These are phyloP conservation scores for Boletus vinaceobasis DNA, from an alignment of 768 basidiomycete species.

Conservation along the genomic window DNA sequence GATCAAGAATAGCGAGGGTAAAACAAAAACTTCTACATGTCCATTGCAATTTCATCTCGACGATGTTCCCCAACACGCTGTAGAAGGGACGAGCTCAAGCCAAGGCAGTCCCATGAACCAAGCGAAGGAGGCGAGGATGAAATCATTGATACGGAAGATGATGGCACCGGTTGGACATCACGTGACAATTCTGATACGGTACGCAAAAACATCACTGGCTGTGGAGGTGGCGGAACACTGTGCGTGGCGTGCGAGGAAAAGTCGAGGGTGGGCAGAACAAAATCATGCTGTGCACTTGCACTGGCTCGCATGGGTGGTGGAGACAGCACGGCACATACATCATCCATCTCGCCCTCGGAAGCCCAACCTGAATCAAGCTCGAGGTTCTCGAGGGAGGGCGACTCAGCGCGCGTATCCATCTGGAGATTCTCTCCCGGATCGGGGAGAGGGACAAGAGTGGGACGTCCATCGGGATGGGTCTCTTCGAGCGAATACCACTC, in stretches of 20 bases:
- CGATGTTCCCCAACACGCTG: slow-evolving; percentile 3
- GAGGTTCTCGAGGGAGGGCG: slow-evolving; percentile 1
- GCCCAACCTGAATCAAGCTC: slow-evolving; percentile 4
- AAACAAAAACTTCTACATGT: background rate
- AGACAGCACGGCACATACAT: slow-evolving; percentile 3
- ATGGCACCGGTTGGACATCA: slow-evolving; percentile 6
- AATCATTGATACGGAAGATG: background rate
- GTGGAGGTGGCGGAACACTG: slow-evolving; percentile 6
- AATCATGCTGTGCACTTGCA: slow-evolving; percentile 58
- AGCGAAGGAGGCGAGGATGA: background rate
- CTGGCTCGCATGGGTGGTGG: slow-evolving; percentile 22
- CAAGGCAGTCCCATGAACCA: slow-evolving; percentile 20
- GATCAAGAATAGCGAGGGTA: background rate
- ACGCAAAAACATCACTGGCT: slow-evolving; percentile 18
- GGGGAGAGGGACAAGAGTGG: background rate
- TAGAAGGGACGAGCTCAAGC: slow-evolving; percentile 19
- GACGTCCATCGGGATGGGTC: slow-evolving; percentile 19
- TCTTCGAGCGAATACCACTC: slow-evolving; percentile 80
- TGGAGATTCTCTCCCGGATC: slow-evolving; percentile 3
- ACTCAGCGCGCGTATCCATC: background rate
- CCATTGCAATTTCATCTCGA: background rate
- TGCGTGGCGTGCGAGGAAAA: slow-evolving; percentile 44
- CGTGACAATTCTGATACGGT: slow-evolving; percentile 22
- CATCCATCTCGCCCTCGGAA: slow-evolving; percentile 9
- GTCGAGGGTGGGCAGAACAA: slow-evolving; percentile 76